A percentile compares a stretch with the other conserved stretches of the same genome.
phyloP scores from a whole-genome alignment of 2,329 filamentous ascomycete species.

The Sporothrix protearum region DNA sequence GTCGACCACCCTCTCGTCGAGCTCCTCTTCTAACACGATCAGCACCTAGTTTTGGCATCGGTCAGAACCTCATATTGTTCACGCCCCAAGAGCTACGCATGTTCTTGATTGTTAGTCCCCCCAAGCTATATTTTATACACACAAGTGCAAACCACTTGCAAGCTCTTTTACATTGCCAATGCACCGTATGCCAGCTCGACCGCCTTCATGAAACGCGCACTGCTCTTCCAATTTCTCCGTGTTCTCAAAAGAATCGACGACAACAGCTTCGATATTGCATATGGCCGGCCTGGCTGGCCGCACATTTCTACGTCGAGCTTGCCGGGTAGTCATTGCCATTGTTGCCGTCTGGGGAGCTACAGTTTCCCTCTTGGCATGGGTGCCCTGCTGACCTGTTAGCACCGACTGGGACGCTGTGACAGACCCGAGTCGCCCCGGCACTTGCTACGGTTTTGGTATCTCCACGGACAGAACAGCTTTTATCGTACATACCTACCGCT shows the following conservation, averaged over 20 bases:
- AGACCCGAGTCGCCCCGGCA: background rate
- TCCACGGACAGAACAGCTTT: conserved; percentile 29
- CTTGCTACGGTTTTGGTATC: conserved; percentile 28
- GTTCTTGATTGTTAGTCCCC: conserved; percentile 17
- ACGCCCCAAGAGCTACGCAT: conserved; percentile 12
- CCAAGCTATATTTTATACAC: background rate
- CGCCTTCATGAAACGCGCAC: conserved; percentile 30
- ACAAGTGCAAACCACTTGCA: background rate
- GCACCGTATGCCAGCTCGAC: conserved; percentile 30
- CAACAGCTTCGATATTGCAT: background rate
- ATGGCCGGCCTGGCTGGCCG: conserved; percentile 3
- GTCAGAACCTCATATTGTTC: conserved; percentile 21
- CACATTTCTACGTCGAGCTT: conserved; percentile 23
- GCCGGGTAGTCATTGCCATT: conserved; percentile 26
- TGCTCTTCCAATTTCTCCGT: conserved; percentile 33
- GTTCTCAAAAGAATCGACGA: conserved; percentile 25
- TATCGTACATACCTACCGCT: conserved; percentile 37
- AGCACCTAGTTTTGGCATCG: conserved; percentile 23
- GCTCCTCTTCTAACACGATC: background rate
- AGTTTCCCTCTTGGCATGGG: conserved; percentile 30
- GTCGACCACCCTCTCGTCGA: background rate
- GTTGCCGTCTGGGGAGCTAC: conserved; percentile 29
- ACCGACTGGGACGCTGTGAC: conserved; percentile 28
- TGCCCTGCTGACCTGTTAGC: conserved; percentile 29
- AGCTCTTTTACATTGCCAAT: conserved; percentile 31